phyloP scores from a whole-genome alignment of 129 eudicot species.

The Centella asiatica region DNA sequence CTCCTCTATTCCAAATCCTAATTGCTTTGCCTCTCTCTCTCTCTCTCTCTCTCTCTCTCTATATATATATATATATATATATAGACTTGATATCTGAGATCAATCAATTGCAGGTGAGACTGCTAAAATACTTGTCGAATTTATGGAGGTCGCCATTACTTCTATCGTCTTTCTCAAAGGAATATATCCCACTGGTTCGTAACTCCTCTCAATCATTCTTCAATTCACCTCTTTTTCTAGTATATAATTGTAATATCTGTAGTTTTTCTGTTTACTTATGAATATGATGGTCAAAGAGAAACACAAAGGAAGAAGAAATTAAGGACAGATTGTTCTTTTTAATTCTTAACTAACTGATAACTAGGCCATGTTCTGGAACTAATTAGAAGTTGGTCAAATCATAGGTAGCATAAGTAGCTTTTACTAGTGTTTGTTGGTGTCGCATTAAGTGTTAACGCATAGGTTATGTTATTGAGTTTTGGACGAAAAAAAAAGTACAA shows the following conservation, averaged over 20 bases:
- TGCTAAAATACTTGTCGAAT: constrained; percentile 50
- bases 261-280: neutral
- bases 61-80: neutral
- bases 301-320: neutral
- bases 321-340: no score
- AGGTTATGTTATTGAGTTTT: no score
- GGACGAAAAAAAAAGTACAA: no score
- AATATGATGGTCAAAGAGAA: neutral
- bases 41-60: neutral
- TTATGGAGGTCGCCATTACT: constrained; percentile 77
- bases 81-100: no score
- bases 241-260: neutral
- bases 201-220: neutral
- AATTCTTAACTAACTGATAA: no score
- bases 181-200: constrained; percentile 60
- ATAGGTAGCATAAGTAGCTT: no score
- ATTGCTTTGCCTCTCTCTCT: no score
- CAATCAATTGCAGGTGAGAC: constrained; percentile 47
- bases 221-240: neutral
- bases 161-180: constrained; percentile 79
- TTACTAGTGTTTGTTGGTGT: no score
- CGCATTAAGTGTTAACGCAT: no score
- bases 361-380: no score
- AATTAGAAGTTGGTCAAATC: no score
- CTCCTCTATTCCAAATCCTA: neutral